A percentile compares a stretch with the other conserved stretches of the same genome.
phyloP scores from a whole-genome alignment of 805 yeast species.

The Candida sonorensis region DNA sequence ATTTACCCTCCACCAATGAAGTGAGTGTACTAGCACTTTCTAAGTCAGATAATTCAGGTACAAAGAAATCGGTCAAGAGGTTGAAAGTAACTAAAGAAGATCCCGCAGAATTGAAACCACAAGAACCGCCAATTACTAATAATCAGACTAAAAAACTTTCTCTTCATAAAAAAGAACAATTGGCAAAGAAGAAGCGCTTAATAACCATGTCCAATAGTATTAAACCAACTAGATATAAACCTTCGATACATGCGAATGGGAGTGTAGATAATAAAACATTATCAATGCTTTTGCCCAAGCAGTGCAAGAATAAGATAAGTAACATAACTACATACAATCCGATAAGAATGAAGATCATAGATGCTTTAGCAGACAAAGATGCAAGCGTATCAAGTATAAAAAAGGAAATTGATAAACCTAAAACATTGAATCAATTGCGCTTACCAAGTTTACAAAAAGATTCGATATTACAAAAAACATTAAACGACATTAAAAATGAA shows the following conservation, averaged over 20 bases:
- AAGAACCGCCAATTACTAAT: not conserved
- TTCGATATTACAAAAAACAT: conserved; percentile 2
- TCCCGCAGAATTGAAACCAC: no score
- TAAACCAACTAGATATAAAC: conserved; percentile 13
- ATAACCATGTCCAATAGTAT: conserved; percentile 11
- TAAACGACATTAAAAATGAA: conserved; percentile 4
- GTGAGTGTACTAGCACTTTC: no score
- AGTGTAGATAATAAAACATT: no score
- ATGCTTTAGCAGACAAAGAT: no score
- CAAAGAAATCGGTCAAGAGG: no score
- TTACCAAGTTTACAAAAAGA: conserved; percentile 7
- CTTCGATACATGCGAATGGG: no score
- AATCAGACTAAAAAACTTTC: conserved; percentile 4
- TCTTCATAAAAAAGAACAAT: conserved; percentile 10
- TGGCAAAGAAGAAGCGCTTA: conserved; percentile 7
- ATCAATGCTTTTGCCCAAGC: not conserved
- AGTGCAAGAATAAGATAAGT: conserved; percentile 8
- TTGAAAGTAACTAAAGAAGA: no score
- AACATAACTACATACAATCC: conserved; percentile 13
- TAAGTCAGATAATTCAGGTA: no score
- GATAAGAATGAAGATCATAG: conserved; percentile 4
- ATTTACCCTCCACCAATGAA: no score
- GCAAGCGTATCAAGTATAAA: no score
- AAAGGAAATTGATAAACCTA: not conserved
- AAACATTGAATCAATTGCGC: conserved; percentile 1